These are phyloP conservation scores for Ulota crispa DNA, from an alignment of 225 moss, liverwort and hornwort genomes.

Conservation along the genomic window DNA sequence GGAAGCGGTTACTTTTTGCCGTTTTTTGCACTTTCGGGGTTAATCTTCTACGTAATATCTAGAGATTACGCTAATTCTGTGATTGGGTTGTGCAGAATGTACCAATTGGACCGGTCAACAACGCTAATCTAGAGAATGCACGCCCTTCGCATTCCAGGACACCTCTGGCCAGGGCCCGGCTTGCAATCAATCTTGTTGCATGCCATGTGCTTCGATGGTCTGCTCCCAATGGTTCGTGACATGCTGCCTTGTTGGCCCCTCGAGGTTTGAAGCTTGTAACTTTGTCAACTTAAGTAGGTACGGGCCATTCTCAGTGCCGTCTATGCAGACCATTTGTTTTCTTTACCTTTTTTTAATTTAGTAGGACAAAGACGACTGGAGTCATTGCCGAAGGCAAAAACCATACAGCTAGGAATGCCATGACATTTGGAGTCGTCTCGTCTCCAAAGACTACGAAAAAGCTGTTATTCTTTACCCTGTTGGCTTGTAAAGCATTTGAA, in stretches of 20 bases:
- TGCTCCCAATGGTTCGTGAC: constrained; percentile 67
- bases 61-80: constrained; percentile 11
- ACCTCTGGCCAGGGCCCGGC: constrained; percentile 80
- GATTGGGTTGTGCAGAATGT: constrained; percentile 47
- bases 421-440: constrained; percentile 36
- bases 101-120: constrained; percentile 44
- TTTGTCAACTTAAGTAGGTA: constrained; percentile 31
- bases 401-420: constrained; percentile 38
- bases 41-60: background rate
- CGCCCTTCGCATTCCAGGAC: constrained; percentile 66
- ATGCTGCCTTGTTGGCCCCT: constrained; percentile 23
- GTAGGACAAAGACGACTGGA: constrained; percentile 46
- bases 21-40: no score
- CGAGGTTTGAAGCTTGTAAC: constrained; percentile 26
- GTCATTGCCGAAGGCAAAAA: constrained; percentile 51
- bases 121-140: constrained; percentile 42
- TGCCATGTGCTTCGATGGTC: constrained; percentile 92
- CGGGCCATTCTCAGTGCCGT: constrained; percentile 29
- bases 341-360: constrained; percentile 31
- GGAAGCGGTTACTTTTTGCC: background rate
- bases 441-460: constrained; percentile 34
- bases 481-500: constrained; percentile 56
- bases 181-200: constrained; percentile 83
- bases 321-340: constrained; percentile 45
- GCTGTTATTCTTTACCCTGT: constrained; percentile 58